Evolutionary conservation across 192 early-diverging fungal genomes (phyloP).

Genomic region (Rhizophagus prolifer): DNA sequence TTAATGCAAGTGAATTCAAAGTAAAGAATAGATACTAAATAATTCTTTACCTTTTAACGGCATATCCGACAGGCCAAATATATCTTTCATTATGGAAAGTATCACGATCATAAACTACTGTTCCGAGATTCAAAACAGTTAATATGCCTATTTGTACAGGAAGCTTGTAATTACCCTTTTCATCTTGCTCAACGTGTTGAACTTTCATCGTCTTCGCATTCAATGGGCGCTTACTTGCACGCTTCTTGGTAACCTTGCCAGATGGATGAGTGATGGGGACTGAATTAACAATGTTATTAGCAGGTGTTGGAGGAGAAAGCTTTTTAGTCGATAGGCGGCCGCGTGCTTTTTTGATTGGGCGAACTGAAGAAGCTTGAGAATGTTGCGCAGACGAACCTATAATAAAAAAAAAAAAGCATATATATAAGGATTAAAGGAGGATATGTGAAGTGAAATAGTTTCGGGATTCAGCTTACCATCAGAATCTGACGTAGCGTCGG

Average conservation of each 20-base stretch:
- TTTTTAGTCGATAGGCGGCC: conserved; percentile 32
- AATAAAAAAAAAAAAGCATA: not conserved
- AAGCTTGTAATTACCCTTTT: conserved; percentile 66
- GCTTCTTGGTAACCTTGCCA: conserved; percentile 16
- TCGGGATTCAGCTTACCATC: not conserved
- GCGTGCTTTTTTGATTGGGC: conserved; percentile 30
- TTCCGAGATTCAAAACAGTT: conserved; percentile 71
- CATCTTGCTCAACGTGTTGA: conserved; percentile 54
- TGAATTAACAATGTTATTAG: conserved; percentile 19
- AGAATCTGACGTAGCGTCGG: conserved; percentile 1
- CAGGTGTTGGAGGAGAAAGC: conserved; percentile 19
- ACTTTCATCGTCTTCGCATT: conserved; percentile 35
- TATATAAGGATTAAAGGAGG: not conserved
- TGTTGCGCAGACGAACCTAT: conserved; percentile 23
- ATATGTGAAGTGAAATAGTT: not conserved
- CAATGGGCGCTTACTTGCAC: conserved; percentile 27
- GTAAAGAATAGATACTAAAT: not conserved
- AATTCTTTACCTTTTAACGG: conserved; percentile 44
- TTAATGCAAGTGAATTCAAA: not conserved
- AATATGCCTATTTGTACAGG: conserved; percentile 80
- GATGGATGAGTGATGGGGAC: conserved; percentile 13
- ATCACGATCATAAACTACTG: conserved; percentile 70
- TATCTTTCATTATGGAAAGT: conserved; percentile 88
- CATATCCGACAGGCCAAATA: conserved; percentile 91
- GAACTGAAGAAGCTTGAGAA: conserved; percentile 37